phyloP scores from a whole-genome alignment of 305 asterid genomes.

The Solanum chacoense region DNA sequence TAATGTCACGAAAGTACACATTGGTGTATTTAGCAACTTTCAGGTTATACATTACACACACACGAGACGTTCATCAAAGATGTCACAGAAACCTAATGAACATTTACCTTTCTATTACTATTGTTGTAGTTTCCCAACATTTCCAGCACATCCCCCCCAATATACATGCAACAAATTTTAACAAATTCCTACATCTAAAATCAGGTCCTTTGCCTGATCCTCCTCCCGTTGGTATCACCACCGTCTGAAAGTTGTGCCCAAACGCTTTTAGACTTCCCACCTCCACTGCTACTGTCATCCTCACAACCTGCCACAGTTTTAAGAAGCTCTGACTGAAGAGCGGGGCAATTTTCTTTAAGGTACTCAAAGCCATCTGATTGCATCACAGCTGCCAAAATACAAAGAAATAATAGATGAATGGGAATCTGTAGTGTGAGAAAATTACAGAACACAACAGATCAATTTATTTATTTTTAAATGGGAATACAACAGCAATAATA shows the following conservation, averaged over 20 bases:
- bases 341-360: constrained; percentile 68
- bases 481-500: background rate
- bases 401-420: background rate
- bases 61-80: background rate
- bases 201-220: constrained; percentile 89
- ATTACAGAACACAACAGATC: background rate
- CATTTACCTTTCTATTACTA: background rate
- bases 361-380: constrained; percentile 81
- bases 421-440: background rate
- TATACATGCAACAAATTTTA: constrained; percentile 8
- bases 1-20: background rate
- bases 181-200: constrained; percentile 15
- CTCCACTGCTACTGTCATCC: constrained; percentile 80
- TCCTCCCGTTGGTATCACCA: constrained; percentile 75
- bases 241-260: constrained; percentile 99
- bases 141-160: background rate
- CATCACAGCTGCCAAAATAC: constrained; percentile 66
- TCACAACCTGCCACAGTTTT: constrained; percentile 96
- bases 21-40: background rate
- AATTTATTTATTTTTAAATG: background rate
- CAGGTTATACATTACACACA: background rate
- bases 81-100: background rate
- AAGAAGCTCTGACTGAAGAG: constrained; percentile 83
- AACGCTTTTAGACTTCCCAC: constrained; percentile 79
- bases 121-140: background rate